Base-by-base conservation (phyloP, 2,329 filamentous ascomycete genomes). In the Fusarium brachygibbosum region DNA sequence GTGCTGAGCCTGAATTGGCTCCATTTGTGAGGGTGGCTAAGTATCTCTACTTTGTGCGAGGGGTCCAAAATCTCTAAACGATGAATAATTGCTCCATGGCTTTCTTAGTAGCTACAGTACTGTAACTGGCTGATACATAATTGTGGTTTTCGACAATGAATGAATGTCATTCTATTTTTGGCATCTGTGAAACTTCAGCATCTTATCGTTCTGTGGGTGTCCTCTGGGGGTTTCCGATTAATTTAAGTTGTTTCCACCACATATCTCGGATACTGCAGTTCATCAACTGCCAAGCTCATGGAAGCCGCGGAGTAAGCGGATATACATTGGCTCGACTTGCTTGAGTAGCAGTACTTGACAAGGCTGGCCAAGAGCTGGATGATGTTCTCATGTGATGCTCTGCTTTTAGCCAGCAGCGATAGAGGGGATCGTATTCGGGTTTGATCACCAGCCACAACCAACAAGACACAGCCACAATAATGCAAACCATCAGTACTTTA, bases 11-110 rank as follows among this genome's bases (percentile, higher is more conserved):
- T 37, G 48, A 50, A 38, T 38, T 38, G 48, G 32, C 17, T 38
- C 48, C 32, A 50, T 49, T n/a, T 10, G 31, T 37, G 32, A 50
- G 32, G 42, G 29, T 58, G 35, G 37, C 31, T 19, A 58, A 44
- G 60, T 62, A 66, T 28, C 42, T 40, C 25, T 66, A 54, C 50
- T 50, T 50, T 29, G 21, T 9, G 17, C 8, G 48, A 50, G 34
- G 34, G 23, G 48, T 40, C 25, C 17, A 19, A 50, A 28, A 31
- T 16, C 31, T 50, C 48, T 12, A 19, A 50, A 23, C 13, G 14
- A 50, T 16, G 34, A 17, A 12, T 21, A 38, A 6, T 21, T 28
- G 23, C 17, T 50, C 21, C 23, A 37, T 37, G 31, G 31, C 17
- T 28, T 37, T 12, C 13, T 12, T 28, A 37, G 9, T 28, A 37